Evolutionary conservation across 108 stramenopile genomes (phyloP), one percentile per base, ranked within the genome.

Genomic region (Aureococcus anophagefferens): DNA sequence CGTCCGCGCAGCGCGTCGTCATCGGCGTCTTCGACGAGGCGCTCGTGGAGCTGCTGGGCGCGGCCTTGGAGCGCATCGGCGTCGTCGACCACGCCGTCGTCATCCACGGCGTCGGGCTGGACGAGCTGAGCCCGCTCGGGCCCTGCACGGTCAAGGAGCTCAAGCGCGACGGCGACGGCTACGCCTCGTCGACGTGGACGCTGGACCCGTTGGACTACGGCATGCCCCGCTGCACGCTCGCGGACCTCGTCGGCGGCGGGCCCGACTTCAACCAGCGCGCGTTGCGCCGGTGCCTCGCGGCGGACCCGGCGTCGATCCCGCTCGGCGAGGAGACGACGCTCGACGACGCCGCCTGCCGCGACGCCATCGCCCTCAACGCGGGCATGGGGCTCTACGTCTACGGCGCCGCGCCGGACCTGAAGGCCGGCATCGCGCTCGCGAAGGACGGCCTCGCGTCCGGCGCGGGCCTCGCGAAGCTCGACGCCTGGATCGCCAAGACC

Each of bases 81-180:
- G 82, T 93, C 46, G 91, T 96, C 25, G 96, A 97, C 65, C 96
- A 96, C 79, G 98, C 93, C 21, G 90, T 96, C 21, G 90, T 99
- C 30, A 92, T 99, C 66, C 96, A 99, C 83, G 96, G 98, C 14
- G 87, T 86, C 16, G 96, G 96, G 0, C 83, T 99, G 74, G 98
- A 99, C 84, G 98, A 99, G 81, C 95, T 99, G 62, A 89, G 90
- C 74, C 95, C 98, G 15, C 66, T 99, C 63, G 98, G 96, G 30
- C 92, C 93, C 16, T 35, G 67, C 17, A 36, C 63, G 17, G 70
- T 62, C 15, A 11, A 4, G 32, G 75, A 76, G 45, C 32, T 76
- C 33, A 40, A 30, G 30, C 93, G 92, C 18, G 83, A 86, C 59
- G 72, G 85, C 30, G 86, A 83, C 70, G 72, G 75, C 0, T 95